A percentile compares a stretch with the other conserved stretches of the same genome.
Conservation (phyloP, 805 yeast genomes). For the Candida chilensis region DNA sequence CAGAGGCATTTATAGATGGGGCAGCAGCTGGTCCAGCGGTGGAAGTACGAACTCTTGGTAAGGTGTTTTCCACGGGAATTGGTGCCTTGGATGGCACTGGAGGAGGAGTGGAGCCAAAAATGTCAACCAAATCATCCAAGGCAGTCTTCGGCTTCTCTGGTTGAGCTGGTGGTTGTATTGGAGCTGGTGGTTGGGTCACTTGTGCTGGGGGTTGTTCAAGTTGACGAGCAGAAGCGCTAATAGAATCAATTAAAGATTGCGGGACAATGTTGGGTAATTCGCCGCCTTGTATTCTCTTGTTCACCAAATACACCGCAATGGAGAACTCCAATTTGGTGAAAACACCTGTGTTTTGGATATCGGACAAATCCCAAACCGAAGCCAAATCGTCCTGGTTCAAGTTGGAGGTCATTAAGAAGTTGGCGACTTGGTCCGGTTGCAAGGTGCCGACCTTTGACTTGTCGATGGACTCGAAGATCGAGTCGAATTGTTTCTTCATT, state of each 20-base stretch:
- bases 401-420: slow-evolving; percentile 81
- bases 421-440: slow-evolving; percentile 76
- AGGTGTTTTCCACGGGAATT: slow-evolving; percentile 13
- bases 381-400: slow-evolving; percentile 82
- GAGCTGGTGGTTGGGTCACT: slow-evolving; percentile 8
- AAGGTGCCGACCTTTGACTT: slow-evolving; percentile 51
- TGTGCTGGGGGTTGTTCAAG: too few relatives aligned
- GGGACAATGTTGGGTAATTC: slow-evolving; percentile 78
- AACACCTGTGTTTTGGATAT: slow-evolving; percentile 75
- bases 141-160: slow-evolving; percentile 35
- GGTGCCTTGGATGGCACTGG: slow-evolving; percentile 13
- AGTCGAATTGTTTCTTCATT: slow-evolving; percentile 70
- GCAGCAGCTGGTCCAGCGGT: slow-evolving; percentile 1
- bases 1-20: slow-evolving; percentile 2
- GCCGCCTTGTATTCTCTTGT: slow-evolving; percentile 70
- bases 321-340: slow-evolving; percentile 80
- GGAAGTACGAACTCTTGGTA: slow-evolving; percentile 2
- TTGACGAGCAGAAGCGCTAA: slow-evolving; percentile 13
- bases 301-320: slow-evolving; percentile 89
- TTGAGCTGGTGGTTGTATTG: slow-evolving; percentile 5
- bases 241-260: slow-evolving; percentile 36
- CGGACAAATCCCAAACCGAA: slow-evolving; percentile 89
- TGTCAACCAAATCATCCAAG: slow-evolving; percentile 56
- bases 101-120: slow-evolving; percentile 24
- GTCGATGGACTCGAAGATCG: slow-evolving; percentile 73